Base-by-base conservation (phyloP, 345 rosid genomes). In the Aegle marmelos region DNA sequence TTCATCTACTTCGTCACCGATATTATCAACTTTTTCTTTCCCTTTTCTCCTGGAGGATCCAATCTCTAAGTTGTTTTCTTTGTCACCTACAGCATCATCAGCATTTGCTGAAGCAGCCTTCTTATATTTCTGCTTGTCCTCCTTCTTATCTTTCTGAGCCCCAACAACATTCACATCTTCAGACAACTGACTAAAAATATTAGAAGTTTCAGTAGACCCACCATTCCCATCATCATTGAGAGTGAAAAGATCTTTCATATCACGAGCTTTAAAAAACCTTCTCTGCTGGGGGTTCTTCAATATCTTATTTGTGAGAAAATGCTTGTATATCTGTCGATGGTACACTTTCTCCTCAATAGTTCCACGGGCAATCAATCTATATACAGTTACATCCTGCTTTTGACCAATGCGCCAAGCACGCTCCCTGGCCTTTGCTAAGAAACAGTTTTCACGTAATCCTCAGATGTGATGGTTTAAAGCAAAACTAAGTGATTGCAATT, bases 371-470 rank as follows among this genome's bases (percentile, higher is more conserved):
- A 96, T 92, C 88, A 96, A 81, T 88, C 99, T 92, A 81, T 92
- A 96, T 22, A 96, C 87, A n/a, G 90, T 89, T 66, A 96, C 99
- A 83, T 92, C 98, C 81, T 90, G 86, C 82, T 85, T 90, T 85
- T 96, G 99, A 73, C 98, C 99, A 86, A 96, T 92, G 64, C 97
- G 98, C 98, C 99, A 96, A 75, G 99, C 99, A 59, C 99, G 98
- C 84, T 96, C 99, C 91, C 99, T 94, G 7, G 99, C 99, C 98
- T 95, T 86, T 79, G 65, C 81, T 3, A 37, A 74, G 63, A 67
- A 79, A 74, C 27, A 83, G 54, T 58, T n/a, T 27, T 4, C 27
- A 27, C 50, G 39, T 70, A 57, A 34, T 65, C 31, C 48, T 53
- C 24, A 78, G 68, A 59, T 48, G 82, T 74, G 48, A 19, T 5